Percentiles rank a stretch among this genome's conserved stretches.
phyloP scores from a whole-genome alignment of 257 asterid genomes.

The Schizonepeta tenuifolia region DNA sequence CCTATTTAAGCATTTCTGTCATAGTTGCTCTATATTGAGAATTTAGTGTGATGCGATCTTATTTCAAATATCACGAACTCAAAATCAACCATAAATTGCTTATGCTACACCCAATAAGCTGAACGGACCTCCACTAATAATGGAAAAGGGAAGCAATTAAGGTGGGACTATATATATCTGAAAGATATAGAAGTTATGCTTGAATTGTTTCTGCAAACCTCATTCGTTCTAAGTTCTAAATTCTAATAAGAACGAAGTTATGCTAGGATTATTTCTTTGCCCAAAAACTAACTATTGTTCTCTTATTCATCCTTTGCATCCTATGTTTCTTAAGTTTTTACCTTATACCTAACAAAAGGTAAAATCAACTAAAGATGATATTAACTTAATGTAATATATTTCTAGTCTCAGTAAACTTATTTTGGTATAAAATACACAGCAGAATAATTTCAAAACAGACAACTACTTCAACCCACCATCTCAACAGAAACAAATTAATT shows the following conservation, averaged over 20 bases:
- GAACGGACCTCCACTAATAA: background rate
- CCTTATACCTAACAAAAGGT: background rate
- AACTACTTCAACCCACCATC: background rate
- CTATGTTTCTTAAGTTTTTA: background rate
- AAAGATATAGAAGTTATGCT: background rate
- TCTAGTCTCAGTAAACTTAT: background rate
- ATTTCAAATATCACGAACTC: background rate
- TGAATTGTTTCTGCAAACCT: background rate
- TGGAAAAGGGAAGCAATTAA: background rate
- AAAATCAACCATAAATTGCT: background rate
- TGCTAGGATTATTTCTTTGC: background rate
- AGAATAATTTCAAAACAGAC: background rate
- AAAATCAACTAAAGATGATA: background rate
- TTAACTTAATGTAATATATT: too few species aligned
- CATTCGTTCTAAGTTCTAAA: background rate
- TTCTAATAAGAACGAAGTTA: background rate
- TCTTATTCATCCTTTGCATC: background rate
- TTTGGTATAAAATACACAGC: background rate
- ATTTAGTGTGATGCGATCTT: slow-evolving; percentile 1
- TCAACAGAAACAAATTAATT: background rate
- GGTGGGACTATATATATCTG: background rate
- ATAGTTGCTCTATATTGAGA: background rate
- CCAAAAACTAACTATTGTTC: background rate
- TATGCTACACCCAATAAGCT: background rate
- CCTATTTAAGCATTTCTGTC: background rate